A percentile compares a stretch with the other conserved stretches of the same genome.
These are phyloP conservation scores for Aspergillus texensis DNA, from an alignment of 2,329 filamentous ascomycete genomes.

Conservation along the genomic window DNA sequence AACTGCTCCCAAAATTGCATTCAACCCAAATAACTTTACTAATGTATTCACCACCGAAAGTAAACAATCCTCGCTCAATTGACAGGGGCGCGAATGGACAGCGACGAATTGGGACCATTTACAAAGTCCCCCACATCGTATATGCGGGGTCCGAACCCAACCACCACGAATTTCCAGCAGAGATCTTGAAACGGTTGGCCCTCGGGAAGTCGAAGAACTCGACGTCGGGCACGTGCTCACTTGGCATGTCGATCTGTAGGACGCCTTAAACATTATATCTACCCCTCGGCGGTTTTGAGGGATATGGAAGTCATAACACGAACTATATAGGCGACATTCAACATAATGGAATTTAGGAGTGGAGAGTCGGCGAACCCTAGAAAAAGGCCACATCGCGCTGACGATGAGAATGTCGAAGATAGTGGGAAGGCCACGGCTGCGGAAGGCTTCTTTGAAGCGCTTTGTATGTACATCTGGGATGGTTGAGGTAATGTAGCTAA, in stretches of 20 bases:
- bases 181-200: background rate
- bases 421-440: background rate
- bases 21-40: no score
- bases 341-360: background rate
- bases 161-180: background rate
- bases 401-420: background rate
- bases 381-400: background rate
- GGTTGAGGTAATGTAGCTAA: background rate
- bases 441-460: background rate
- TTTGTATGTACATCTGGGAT: background rate
- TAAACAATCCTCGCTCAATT: no score
- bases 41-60: no score
- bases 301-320: no score
- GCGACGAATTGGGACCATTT: background rate
- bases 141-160: background rate
- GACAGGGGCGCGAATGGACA: no score
- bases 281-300: no score
- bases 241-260: background rate
- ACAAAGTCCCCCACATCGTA: background rate
- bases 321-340: no score
- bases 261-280: background rate
- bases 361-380: background rate
- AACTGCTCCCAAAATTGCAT: no score
- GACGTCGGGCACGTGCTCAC: background rate
- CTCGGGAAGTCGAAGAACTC: background rate